Conservation (phyloP, 352 stramenopile species). For the Phytopythium boreale region DNA sequence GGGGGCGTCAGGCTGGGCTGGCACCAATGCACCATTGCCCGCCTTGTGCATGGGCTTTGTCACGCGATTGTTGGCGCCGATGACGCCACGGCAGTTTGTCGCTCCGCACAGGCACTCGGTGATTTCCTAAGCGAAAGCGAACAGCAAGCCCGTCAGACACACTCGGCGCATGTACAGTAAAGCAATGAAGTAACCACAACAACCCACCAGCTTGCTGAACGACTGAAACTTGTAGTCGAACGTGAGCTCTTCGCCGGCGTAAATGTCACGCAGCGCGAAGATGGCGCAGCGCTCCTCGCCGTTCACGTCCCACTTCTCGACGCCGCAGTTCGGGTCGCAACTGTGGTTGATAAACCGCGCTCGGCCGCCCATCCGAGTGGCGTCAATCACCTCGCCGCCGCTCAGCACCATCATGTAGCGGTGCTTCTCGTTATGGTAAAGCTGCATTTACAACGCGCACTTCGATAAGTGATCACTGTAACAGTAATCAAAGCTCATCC, state of each 20-base stretch:
- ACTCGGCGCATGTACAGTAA: background rate
- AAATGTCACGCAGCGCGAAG: constrained; percentile 89
- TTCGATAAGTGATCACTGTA: constrained; percentile 1
- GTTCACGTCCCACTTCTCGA: constrained; percentile 93
- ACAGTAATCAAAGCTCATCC: background rate
- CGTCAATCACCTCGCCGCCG: constrained; percentile 86
- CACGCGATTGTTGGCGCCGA: constrained; percentile 65
- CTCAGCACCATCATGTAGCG: constrained; percentile 85
- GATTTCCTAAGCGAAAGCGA: constrained; percentile 42
- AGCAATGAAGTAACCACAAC: background rate
- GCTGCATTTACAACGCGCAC: constrained; percentile 17
- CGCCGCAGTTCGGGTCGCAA: constrained; percentile 92
- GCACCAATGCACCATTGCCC: constrained; percentile 3
- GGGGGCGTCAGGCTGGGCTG: constrained; percentile 4
- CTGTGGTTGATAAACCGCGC: constrained; percentile 96
- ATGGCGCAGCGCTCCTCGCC: constrained; percentile 94
- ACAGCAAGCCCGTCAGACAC: background rate
- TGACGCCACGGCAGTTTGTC: constrained; percentile 63
- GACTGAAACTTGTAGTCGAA: constrained; percentile 95
- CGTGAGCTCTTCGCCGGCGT: constrained; percentile 88
- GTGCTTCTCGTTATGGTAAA: constrained; percentile 84
- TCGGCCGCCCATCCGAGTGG: constrained; percentile 87
- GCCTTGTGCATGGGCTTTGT: constrained; percentile 20
- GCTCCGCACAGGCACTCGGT: constrained; percentile 65
- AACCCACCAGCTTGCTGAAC: constrained; percentile 41